Evolutionary conservation across 1,139 yeast species (phyloP).

Genomic region (Sugiyamaella neomexicana): DNA sequence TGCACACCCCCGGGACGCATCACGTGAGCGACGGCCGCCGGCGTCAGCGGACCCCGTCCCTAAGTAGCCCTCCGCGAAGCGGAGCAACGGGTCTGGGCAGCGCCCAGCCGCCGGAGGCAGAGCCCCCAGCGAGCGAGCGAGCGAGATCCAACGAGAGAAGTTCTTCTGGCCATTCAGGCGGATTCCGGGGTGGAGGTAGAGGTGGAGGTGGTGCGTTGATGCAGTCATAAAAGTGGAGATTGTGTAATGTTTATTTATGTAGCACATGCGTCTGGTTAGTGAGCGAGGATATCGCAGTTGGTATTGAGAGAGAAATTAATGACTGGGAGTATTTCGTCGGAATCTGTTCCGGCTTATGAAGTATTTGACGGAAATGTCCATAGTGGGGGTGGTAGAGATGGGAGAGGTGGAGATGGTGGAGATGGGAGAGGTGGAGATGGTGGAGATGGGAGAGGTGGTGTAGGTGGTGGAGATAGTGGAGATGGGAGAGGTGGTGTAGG

Average conservation of each 20-base stretch:
- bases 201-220: neutral
- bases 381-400: no score
- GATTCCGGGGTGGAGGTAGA: neutral
- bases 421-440: no score
- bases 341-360: conserved; percentile 1
- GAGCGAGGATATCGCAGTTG: neutral
- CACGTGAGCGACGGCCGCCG: neutral
- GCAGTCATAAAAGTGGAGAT: neutral
- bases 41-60: no score
- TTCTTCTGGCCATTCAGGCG: neutral
- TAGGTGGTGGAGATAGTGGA: no score
- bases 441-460: no score
- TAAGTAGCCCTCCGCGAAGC: neutral
- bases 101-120: neutral
- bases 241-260: no score
- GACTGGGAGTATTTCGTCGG: neutral
- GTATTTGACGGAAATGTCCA: neutral
- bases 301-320: neutral
- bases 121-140: neutral
- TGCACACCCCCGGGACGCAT: neutral
- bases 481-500: neutral
- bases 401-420: no score
- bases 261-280: neutral
- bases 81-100: neutral
- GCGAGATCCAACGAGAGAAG: neutral